Base-by-base conservation (phyloP, 495 filamentous ascomycete genomes). In the Lophium mytilinum region DNA sequence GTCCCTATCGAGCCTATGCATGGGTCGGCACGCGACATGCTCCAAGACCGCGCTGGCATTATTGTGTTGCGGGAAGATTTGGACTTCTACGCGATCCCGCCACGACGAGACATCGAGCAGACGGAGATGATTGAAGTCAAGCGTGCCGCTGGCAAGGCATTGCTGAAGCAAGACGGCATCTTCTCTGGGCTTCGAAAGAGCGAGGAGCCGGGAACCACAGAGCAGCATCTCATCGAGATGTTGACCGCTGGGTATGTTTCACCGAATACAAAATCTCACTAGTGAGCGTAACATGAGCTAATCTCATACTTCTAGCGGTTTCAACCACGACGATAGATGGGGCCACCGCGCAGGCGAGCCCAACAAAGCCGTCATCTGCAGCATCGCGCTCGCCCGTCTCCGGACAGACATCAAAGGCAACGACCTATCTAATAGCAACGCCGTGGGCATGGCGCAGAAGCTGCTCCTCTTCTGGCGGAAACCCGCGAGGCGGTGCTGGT, bases 141-240 rank as follows among this genome's bases (percentile, higher is more conserved):
- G 77, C 80, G 92, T 37, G 88, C 88, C n/a, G 90, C 94, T 18
- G 90, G 90, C 11, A 82, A 80, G 68, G 88, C 89, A 15, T 72
- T 99, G 37, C 76, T 97, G 62, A 82, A 81, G 68, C 93, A 99
- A 69, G 84, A 95, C 64, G 94, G 93, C 9, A 99, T 99, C 61
- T 99, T 99, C 69, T 94, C 88, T 9, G 93, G 93, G 0, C 71
- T 99, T 46, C 85, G 90, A 68, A 89, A 90, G 70, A 96, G 94
- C 66, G 93, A 97, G 60, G 93, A 97, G 72, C 80, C 86, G 14
- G 93, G 93, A 8, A 96, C 93, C 21, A 99, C 93, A 0, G 93
- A 99, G 70, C 94, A 96, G 69, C 93, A 99, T 75, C 75, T 99
- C 47, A 97, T 99, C 67, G 93, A 99, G 75, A 99, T 99, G 93